phyloP scores from a whole-genome alignment of 345 rosid species.

The Murraya paniculata region DNA sequence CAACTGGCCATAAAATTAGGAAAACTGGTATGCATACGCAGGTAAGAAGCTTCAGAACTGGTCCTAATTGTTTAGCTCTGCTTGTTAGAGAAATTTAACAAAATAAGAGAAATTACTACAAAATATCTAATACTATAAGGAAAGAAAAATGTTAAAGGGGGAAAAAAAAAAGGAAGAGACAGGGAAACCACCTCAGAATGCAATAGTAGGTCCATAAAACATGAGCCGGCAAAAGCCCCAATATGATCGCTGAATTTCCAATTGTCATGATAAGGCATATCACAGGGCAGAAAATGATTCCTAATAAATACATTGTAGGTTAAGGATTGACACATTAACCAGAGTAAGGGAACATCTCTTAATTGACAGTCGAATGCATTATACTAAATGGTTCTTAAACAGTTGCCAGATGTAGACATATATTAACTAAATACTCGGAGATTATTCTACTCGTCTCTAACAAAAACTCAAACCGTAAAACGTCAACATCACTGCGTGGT shows the following conservation, averaged over 20 bases:
- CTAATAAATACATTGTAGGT: constrained; percentile 39
- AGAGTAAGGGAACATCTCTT: neutral
- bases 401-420: neutral
- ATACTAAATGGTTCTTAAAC: neutral
- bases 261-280: constrained; percentile 57
- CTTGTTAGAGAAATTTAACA: constrained; percentile 22
- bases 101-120: constrained; percentile 20
- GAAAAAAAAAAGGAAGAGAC: constrained; percentile 3
- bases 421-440: neutral
- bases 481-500: neutral
- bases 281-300: constrained; percentile 65
- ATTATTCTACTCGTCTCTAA: neutral
- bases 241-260: constrained; percentile 70
- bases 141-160: neutral
- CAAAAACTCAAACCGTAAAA: neutral
- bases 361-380: neutral
- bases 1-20: constrained; percentile 52
- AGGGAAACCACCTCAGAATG: constrained; percentile 54
- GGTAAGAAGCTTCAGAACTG: constrained; percentile 69
- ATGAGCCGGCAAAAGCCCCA: constrained; percentile 71
- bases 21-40: constrained; percentile 58
- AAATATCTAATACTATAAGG: neutral
- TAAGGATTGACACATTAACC: neutral
- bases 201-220: constrained; percentile 65
- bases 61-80: constrained; percentile 80